Evolutionary conservation across 1,284 basidiomycete genomes (phyloP), one percentile per base, ranked within the genome.

Genomic region (Tranzscheliella williamsii): DNA sequence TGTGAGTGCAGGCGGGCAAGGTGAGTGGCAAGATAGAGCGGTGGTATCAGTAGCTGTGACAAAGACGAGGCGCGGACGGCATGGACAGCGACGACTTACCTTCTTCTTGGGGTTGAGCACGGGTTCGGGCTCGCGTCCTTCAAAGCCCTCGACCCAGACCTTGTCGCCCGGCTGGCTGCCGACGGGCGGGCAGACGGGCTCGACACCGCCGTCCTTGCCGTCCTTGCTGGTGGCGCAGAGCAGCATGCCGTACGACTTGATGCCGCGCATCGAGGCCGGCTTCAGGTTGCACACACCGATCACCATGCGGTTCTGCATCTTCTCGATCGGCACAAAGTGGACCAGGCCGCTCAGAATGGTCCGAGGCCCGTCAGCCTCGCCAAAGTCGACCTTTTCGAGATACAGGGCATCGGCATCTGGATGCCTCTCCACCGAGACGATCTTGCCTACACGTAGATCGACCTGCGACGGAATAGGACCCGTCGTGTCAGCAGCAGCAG

Each of bases 21-120:
- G n/a, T n/a, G n/a, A n/a, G n/a, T n/a, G n/a, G n/a, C n/a, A n/a
- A n/a, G n/a, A n/a, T n/a, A n/a, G n/a, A n/a, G n/a, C n/a, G n/a
- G n/a, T n/a, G 26, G 30, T 18, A 4, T 32, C 8, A 24, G n/a
- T 15, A 4, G 36, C 3, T 20, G 30, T 8, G 9, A 23, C 18
- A 12, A 9, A 12, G 11, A n/a, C 4, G 5, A n/a, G 12, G 17
- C 31, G 7, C 27, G 21, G n/a, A n/a, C 26, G n/a, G n/a, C n/a
- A n/a, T n/a, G n/a, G n/a, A n/a, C n/a, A n/a, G n/a, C n/a, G 26
- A 2, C 12, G 18, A 44, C 63, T n/a, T 42, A 67, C 67, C 71
- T 77, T 77, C 50, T 75, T 75, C 60, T 76, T 77, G 17, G 75
- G 75, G 60, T 77, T 77, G 51, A 77, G 67, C 29, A 67, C 57